A percentile compares a stretch with the other conserved stretches of the same genome.
phyloP scores from a whole-genome alignment of 2,329 filamentous ascomycete genomes.

The Talaromyces islandicus region DNA sequence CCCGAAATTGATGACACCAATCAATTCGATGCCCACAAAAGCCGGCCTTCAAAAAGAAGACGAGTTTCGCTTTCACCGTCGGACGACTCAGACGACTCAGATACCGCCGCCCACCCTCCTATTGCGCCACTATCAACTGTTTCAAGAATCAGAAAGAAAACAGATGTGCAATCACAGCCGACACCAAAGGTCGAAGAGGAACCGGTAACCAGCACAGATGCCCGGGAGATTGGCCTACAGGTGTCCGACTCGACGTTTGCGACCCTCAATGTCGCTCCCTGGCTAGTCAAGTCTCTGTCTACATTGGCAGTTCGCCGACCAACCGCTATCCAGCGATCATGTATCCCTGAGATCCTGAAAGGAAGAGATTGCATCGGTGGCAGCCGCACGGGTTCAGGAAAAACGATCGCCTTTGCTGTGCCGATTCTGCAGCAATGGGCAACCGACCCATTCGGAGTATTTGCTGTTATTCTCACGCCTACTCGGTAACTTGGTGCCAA shows the following conservation, averaged over 20 bases:
- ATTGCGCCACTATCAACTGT: constrained; percentile 29
- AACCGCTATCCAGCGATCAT: constrained; percentile 86
- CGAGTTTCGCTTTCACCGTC: constrained; percentile 34
- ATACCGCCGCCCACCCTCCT: constrained; percentile 5
- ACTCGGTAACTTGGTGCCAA: constrained; percentile 52
- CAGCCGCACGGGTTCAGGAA: constrained; percentile 90
- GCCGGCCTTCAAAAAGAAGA: constrained; percentile 32
- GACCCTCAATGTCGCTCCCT: constrained; percentile 68
- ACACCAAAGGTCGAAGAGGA: constrained; percentile 20
- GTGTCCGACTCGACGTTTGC: constrained; percentile 57
- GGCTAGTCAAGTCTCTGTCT: constrained; percentile 76
- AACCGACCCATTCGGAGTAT: constrained; percentile 86
- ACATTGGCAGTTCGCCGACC: constrained; percentile 78
- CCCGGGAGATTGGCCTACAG: constrained; percentile 35
- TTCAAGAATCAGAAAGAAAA: constrained; percentile 38
- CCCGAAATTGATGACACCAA: neutral
- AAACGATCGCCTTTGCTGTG: constrained; percentile 92
- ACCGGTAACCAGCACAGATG: constrained; percentile 35
- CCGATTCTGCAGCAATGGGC: constrained; percentile 93
- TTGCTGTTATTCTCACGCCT: constrained; percentile 80
- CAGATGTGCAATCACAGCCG: constrained; percentile 14
- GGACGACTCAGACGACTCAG: constrained; percentile 15
- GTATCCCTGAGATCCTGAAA: constrained; percentile 86
- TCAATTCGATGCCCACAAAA: neutral
- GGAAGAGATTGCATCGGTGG: constrained; percentile 93